A percentile compares a stretch with the other conserved stretches of the same genome.
These are phyloP conservation scores for Cadophora malorum DNA, from an alignment of 2,329 filamentous ascomycete species.

Conservation along the genomic window DNA sequence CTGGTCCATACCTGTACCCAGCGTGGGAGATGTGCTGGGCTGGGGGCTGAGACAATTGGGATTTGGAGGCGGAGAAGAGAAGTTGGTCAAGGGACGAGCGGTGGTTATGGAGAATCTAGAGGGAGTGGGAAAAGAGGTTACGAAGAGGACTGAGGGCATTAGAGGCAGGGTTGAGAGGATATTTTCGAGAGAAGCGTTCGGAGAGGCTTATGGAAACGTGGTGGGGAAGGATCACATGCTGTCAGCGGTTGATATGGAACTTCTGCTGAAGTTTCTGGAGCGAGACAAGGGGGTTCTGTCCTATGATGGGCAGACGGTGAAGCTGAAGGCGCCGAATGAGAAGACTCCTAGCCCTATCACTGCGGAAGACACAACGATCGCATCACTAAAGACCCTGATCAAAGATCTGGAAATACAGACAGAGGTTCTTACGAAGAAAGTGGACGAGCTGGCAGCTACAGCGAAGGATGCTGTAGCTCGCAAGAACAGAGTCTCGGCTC, in stretches of 20 bases:
- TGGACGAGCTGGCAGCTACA: slow-evolving; percentile 66
- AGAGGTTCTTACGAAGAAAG: slow-evolving; percentile 67
- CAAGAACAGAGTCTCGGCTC: slow-evolving; percentile 77
- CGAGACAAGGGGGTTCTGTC: slow-evolving; percentile 67
- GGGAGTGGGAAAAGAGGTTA: slow-evolving; percentile 61
- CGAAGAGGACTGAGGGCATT: slow-evolving; percentile 49
- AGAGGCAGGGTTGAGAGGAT: slow-evolving; percentile 66
- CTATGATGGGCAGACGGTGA: slow-evolving; percentile 73
- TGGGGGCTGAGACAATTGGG: slow-evolving; percentile 80
- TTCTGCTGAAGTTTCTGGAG: slow-evolving; percentile 72
- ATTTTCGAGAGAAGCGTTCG: slow-evolving; percentile 71
- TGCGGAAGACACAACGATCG: slow-evolving; percentile 80
- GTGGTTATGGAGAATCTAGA: slow-evolving; percentile 70
- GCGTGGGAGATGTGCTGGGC: slow-evolving; percentile 61
- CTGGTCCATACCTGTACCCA: slow-evolving; percentile 63
- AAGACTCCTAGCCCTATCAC: slow-evolving; percentile 61
- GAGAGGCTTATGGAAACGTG: slow-evolving; percentile 59
- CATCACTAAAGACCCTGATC: slow-evolving; percentile 81
- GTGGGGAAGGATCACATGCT: slow-evolving; percentile 58
- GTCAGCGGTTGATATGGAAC: slow-evolving; percentile 69
- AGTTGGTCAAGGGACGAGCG: slow-evolving; percentile 65
- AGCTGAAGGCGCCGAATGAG: slow-evolving; percentile 67
- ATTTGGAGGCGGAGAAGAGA: slow-evolving; percentile 60
- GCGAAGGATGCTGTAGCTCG: slow-evolving; percentile 74
- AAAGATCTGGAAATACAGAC: slow-evolving; percentile 77